Conservation (phyloP, 1,284 basidiomycete genomes). For the Ganoderma lucidum region DNA sequence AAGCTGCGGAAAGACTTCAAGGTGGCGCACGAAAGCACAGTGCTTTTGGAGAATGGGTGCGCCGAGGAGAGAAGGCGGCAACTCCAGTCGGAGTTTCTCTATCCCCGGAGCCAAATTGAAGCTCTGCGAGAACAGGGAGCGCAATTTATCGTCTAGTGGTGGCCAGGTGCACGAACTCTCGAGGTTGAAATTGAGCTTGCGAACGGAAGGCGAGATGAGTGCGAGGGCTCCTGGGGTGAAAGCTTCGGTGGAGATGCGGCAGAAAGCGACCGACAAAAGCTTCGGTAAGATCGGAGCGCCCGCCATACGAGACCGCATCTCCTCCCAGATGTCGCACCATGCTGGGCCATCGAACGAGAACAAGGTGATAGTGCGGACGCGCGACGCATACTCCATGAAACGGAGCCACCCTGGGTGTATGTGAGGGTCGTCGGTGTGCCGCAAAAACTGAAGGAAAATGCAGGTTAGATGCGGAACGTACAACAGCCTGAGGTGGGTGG, state of each 20-base stretch:
- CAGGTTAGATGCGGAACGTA: background rate
- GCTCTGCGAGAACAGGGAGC: background rate
- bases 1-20: background rate
- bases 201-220: constrained; percentile 13
- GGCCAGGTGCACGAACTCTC: background rate
- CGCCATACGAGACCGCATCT: background rate
- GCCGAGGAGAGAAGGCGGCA: constrained; percentile 5
- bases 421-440: background rate
- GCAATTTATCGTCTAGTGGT: background rate
- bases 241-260: background rate
- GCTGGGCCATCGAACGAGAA: background rate
- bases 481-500: background rate
- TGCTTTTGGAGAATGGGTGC: background rate
- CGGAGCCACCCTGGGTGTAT: background rate
- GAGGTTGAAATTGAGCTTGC: background rate
- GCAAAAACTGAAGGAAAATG: background rate
- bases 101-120: background rate
- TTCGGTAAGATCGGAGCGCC: background rate
- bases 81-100: background rate
- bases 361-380: constrained; percentile 2
- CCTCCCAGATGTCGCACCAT: background rate
- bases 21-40: background rate
- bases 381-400: background rate
- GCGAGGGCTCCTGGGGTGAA: background rate
- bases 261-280: background rate